Conservation (phyloP, 768 basidiomycete genomes). For the Boletus rubroflammeus region DNA sequence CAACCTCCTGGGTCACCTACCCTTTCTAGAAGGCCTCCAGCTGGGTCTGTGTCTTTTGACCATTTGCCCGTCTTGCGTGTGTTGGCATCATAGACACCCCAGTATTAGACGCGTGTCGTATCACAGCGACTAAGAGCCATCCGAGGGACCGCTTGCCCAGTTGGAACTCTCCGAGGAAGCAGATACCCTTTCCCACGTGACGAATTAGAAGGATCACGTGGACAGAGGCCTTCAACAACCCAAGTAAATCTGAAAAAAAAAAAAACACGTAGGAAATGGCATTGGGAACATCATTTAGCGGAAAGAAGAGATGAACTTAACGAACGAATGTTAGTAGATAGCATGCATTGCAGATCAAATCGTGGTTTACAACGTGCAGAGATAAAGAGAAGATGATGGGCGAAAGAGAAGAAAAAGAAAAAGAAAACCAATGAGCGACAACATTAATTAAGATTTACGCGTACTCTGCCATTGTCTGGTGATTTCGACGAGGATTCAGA, state of each 20-base stretch:
- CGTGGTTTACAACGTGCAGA: constrained; percentile 27
- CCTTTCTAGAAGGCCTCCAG: background rate
- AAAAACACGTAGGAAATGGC: background rate
- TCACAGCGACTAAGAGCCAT: constrained; percentile 2
- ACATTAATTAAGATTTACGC: constrained; percentile 33
- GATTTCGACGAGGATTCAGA: constrained; percentile 29
- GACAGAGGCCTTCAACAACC: background rate
- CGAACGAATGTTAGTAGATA: constrained; percentile 13
- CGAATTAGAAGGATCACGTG: constrained; percentile 21
- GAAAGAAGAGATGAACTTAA: constrained; percentile 6
- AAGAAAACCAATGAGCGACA: constrained; percentile 17
- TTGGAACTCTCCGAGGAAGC: constrained; percentile 1
- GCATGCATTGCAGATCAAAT: constrained; percentile 22
- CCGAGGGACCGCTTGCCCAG: constrained; percentile 4
- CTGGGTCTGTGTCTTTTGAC: background rate
- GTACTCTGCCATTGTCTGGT: constrained; percentile 34
- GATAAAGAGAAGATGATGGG: constrained; percentile 13
- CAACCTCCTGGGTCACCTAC: constrained; percentile 4
- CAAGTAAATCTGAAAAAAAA: background rate
- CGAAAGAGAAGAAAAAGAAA: background rate
- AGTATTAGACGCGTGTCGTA: constrained; percentile 1
- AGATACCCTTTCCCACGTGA: constrained; percentile 23
- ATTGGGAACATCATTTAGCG: constrained; percentile 3
- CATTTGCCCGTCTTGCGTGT: background rate
- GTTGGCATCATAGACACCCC: background rate